Conservation (phyloP, 202 grass and related monocot species). For the Brachypodium distachyon region DNA sequence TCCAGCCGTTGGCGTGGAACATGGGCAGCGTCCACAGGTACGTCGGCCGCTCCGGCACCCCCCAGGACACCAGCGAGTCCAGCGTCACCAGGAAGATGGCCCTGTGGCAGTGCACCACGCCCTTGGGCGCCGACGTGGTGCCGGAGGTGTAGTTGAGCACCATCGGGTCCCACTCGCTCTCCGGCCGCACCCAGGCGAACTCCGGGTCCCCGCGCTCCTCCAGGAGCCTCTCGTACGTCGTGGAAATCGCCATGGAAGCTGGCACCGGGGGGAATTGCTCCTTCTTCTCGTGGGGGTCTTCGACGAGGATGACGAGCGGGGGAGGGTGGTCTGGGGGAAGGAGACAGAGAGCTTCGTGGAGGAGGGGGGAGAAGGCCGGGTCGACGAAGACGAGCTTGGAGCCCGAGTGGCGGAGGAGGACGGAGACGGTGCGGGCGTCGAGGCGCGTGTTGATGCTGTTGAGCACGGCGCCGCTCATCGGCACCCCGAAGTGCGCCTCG, state of each 20-base stretch:
- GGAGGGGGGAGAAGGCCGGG: constrained; percentile 12
- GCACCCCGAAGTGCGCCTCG: constrained; percentile 83
- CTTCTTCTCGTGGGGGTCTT: constrained; percentile 46
- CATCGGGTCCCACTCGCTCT: constrained; percentile 88
- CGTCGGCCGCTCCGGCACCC: constrained; percentile 39
- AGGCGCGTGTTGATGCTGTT: constrained; percentile 84
- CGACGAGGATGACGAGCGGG: constrained; percentile 52
- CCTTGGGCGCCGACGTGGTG: constrained; percentile 87
- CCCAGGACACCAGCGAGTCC: constrained; percentile 58
- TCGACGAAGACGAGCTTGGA: constrained; percentile 73
- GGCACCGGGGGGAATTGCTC: not conserved
- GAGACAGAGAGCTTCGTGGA: constrained; percentile 38
- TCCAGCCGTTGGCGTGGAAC: constrained; percentile 95
- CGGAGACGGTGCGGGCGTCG: constrained; percentile 69
- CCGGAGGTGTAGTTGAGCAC: constrained; percentile 91
- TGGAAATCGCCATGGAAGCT: not conserved
- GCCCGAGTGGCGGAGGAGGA: constrained; percentile 57
- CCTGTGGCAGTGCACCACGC: constrained; percentile 83
- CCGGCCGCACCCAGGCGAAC: constrained; percentile 56
- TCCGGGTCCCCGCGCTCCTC: constrained; percentile 61
- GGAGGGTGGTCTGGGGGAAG: constrained; percentile 23
- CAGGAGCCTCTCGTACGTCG: constrained; percentile 59
- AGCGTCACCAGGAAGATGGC: constrained; percentile 48
- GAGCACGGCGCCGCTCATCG: constrained; percentile 93
- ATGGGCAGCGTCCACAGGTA: constrained; percentile 93